Evolutionary conservation across 805 yeast genomes (phyloP).

Genomic region (Yarrowia sp.): DNA sequence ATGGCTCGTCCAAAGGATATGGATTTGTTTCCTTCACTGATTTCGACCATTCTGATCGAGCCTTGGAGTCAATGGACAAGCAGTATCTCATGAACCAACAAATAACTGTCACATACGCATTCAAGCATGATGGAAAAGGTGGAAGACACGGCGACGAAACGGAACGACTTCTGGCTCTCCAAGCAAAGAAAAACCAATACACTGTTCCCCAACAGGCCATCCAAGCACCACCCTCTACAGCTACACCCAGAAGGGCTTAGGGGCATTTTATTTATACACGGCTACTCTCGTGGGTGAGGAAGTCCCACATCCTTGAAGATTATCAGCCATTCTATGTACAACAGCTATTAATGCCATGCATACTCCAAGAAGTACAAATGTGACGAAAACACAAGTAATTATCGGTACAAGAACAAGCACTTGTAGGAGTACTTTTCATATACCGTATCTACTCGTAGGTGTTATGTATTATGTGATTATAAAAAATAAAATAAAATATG

Average conservation of each 20-base stretch:
- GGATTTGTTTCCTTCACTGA: slow-evolving; percentile 65
- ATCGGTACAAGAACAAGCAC: no score
- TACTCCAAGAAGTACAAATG: no score
- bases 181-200: slow-evolving; percentile 48
- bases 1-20: slow-evolving; percentile 55
- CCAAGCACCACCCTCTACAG: background rate
- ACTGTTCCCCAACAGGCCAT: slow-evolving; percentile 6
- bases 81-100: slow-evolving; percentile 65
- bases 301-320: no score
- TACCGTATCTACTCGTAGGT: no score
- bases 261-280: background rate
- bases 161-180: slow-evolving; percentile 68
- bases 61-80: slow-evolving; percentile 65
- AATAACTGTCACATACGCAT: slow-evolving; percentile 65
- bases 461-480: no score
- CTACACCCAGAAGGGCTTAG: background rate
- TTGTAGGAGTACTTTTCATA: no score
- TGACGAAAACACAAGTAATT: no score
- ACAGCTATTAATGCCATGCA: no score
- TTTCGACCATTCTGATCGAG: slow-evolving; percentile 69
- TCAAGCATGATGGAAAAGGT: slow-evolving; percentile 55
- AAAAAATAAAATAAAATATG: no score
- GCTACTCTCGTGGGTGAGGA: no score
- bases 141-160: slow-evolving; percentile 75
- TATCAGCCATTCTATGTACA: no score